Evolutionary conservation across 129 eudicot genomes (phyloP), one percentile per base, ranked within the genome.

Genomic region (Flaveria bidentis): DNA sequence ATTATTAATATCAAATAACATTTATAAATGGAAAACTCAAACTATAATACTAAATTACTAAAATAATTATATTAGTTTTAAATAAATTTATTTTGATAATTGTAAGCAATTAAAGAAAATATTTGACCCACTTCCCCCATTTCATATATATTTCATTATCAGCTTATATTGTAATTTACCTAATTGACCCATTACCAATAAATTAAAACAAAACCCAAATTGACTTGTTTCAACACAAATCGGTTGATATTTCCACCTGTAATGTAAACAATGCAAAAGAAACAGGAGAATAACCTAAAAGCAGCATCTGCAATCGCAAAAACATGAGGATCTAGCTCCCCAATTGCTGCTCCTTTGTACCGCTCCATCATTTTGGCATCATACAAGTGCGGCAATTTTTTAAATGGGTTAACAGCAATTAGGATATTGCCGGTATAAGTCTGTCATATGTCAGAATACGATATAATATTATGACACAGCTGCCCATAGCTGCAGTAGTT

Each of bases 361-460:
- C 85, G 94, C 79, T 88, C 86, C 99, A 91, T 95, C 96, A 95
- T 89, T 76, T 85, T 85, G 65, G 33, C 68, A 89, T 89, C 92
- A 84, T 95, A 95, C 72, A 95, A 51, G 82, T 89, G 89, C 39
- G 88, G 92, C 80, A 95, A 80, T 72, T 88, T 89, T 95, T 91
- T 96, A 78, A 95, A 95, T 78, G 99, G 99, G 84, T 95, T 91
- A 50, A 95, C 87, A 71, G 99, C 99, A 62, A 95, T 95, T 67
- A 95, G 91, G 80, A 91, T 91, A 83, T 89, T 84, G 83, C 99
- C 99, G 13, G 96, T 95, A 75, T 95, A 95, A 77, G 99, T 95
- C 99, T 95, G 96, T 78, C 88, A 86, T 74, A 86, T 80, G 70
- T 79, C 82, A 88, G 85, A 85, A 79, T 81, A 86, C 74, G 82